Evolutionary conservation across 305 asterid species (phyloP), one percentile per base, ranked within the genome.

Genomic region (Stenogyne calaminthoides): DNA sequence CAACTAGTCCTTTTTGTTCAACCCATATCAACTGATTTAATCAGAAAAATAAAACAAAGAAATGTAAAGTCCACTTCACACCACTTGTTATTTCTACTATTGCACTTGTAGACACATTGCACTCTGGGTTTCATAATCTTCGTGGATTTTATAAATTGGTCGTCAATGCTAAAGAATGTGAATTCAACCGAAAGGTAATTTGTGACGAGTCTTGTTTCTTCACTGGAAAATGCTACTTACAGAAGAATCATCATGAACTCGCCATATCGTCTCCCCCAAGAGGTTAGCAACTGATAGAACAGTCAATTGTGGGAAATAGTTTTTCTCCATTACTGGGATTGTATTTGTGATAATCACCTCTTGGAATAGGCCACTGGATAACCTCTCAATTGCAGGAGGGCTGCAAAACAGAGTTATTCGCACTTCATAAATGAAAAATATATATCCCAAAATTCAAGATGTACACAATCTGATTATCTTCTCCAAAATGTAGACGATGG

Each of bases 191-290:
- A 36, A 25, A 52, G 25, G 5, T 18, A 63, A 58, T 64, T 9
- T 29, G 69, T 34, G 54, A 29, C 54, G 22, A 34, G 3, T 19
- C 11, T 51, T 11, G 29, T 52, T 39, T 54, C 37, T 34, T 89
- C 83, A 92, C 83, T 69, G 96, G 81, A 92, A 92, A 74, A 92
- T 92, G 92, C 98, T 90, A 76, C 98, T 92, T 77, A 92, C 96
- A 1, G 98, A 90, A 78, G 84, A 83, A 80, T 92, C 98, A 63
- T 88, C 98, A 18, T 92, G 96, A 49, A 92, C 89, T 39, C 98
- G 89, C 98, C 96, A 92, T 64, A 92, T 90, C 69, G 98, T 90
- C 76, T 92, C 98, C 32, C 96, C 98, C 82, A 92, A 69, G 55
- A 92, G 87, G 67, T 88, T 92, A 75, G 98, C 96, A 36, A 90